A percentile compares a stretch with the other conserved stretches of the same genome.
Conservation (phyloP, 2,329 filamentous ascomycete genomes). For the Thielaviopsis punctulata region DNA sequence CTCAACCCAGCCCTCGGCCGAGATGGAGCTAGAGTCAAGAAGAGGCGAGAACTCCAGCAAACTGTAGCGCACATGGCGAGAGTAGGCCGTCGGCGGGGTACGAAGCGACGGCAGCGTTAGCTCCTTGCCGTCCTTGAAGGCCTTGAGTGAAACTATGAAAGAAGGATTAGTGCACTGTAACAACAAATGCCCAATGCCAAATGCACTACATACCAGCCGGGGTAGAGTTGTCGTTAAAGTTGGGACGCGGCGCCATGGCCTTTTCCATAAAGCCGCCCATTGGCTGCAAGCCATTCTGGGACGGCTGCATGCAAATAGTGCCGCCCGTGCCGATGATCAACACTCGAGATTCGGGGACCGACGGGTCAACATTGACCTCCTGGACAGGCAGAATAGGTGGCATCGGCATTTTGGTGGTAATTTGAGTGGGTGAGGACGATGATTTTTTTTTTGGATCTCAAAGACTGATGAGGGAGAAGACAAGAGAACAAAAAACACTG, state of each 20-base stretch:
- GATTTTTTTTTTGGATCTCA: not conserved
- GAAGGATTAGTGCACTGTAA: not conserved
- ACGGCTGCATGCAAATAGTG: slow-evolving; percentile 81
- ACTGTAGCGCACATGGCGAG: slow-evolving; percentile 65
- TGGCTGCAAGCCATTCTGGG: slow-evolving; percentile 62
- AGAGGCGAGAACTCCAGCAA: slow-evolving; percentile 72
- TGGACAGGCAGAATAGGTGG: slow-evolving; percentile 10
- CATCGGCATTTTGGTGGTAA: slow-evolving; percentile 5
- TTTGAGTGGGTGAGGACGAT: not conserved
- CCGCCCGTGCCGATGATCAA: slow-evolving; percentile 83
- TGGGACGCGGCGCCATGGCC: slow-evolving; percentile 65
- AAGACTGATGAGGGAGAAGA: not conserved
- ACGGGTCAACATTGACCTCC: slow-evolving; percentile 18
- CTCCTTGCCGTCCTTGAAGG: slow-evolving; percentile 31
- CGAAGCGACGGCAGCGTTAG: slow-evolving; percentile 49
- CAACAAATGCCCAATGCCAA: not conserved
- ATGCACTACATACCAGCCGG: slow-evolving; percentile 16
- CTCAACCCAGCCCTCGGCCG: slow-evolving; percentile 68
- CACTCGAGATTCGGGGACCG: slow-evolving; percentile 54
- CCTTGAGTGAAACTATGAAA: slow-evolving; percentile 31
- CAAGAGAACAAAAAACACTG: not conserved
- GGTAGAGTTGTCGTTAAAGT: slow-evolving; percentile 55
- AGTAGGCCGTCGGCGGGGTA: slow-evolving; percentile 65
- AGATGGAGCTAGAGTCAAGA: slow-evolving; percentile 80
- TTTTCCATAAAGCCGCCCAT: slow-evolving; percentile 64